Conservation (phyloP, 192 early-diverging fungal genomes). For the Coemansia sp. region DNA sequence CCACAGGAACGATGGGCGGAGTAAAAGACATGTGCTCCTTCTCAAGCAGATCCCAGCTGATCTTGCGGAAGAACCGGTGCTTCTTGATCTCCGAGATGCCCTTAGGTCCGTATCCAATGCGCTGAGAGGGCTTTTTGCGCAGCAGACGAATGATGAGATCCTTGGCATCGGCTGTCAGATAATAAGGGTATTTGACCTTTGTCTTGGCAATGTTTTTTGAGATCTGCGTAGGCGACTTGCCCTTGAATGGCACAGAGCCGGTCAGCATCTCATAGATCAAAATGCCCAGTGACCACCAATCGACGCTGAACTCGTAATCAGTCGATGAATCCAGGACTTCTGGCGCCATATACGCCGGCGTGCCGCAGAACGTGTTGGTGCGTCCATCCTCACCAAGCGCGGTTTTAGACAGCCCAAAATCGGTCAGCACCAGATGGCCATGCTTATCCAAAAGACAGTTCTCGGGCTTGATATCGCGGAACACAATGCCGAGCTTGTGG, state of each 20-base stretch:
- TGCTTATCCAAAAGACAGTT: constrained; percentile 70
- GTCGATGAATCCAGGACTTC: constrained; percentile 60
- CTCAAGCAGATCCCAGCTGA: constrained; percentile 65
- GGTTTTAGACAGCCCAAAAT: constrained; percentile 91
- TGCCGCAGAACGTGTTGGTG: constrained; percentile 87
- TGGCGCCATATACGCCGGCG: constrained; percentile 86
- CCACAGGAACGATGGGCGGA: constrained; percentile 68
- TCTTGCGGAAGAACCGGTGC: constrained; percentile 75
- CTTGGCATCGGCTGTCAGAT: constrained; percentile 74
- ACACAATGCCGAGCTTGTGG: constrained; percentile 86
- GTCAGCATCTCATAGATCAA: constrained; percentile 92
- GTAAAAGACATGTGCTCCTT: constrained; percentile 48
- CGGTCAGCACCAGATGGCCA: constrained; percentile 86
- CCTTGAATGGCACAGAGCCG: constrained; percentile 78
- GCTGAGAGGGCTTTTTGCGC: constrained; percentile 60
- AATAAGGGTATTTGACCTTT: constrained; percentile 77
- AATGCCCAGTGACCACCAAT: constrained; percentile 91
- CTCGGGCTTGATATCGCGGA: constrained; percentile 80
- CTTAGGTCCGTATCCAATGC: constrained; percentile 56
- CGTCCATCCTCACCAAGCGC: constrained; percentile 50
- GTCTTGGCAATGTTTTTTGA: constrained; percentile 82
- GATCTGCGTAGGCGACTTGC: constrained; percentile 77
- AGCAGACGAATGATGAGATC: constrained; percentile 73
- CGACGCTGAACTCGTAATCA: constrained; percentile 73
- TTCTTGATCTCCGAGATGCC: constrained; percentile 42